Evolutionary conservation across 176 grass and related monocot species (phyloP).

Genomic region (Juncus inflexus): DNA sequence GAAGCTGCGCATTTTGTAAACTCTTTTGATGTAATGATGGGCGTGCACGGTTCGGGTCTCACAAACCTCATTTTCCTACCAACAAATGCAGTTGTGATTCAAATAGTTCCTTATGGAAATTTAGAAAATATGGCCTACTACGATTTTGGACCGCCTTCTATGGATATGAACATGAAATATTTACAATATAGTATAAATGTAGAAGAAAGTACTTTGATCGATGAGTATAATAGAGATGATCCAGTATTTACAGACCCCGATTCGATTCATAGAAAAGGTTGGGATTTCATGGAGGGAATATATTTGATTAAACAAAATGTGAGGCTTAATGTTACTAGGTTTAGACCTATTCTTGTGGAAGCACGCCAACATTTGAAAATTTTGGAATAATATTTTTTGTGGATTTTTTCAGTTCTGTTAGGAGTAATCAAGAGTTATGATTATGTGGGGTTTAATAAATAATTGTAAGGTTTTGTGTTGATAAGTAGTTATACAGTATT

Average conservation of each 20-base stretch:
- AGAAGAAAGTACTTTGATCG: slow-evolving; percentile 51
- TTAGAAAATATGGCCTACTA: slow-evolving; percentile 39
- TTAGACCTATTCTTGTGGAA: slow-evolving; percentile 25
- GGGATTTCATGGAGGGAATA: slow-evolving; percentile 34
- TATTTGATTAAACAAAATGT: slow-evolving; percentile 67
- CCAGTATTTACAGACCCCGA: slow-evolving; percentile 44
- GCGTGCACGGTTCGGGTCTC: slow-evolving; percentile 56
- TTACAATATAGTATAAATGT: slow-evolving; percentile 59
- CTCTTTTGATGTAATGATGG: slow-evolving; percentile 60
- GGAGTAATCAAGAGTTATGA: too few species aligned
- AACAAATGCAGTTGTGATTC: slow-evolving; percentile 45
- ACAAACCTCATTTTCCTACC: slow-evolving; percentile 62
- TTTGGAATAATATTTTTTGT: background rate
- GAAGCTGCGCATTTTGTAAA: slow-evolving; percentile 46
- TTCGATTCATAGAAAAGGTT: slow-evolving; percentile 53
- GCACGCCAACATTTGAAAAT: slow-evolving; percentile 1
- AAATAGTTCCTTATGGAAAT: slow-evolving; percentile 52
- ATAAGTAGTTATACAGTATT: too few species aligned
- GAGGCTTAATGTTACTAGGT: slow-evolving; percentile 37
- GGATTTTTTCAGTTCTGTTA: background rate
- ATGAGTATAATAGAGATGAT: slow-evolving; percentile 41
- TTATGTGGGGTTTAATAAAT: too few species aligned
- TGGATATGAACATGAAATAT: slow-evolving; percentile 46
- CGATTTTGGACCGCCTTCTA: slow-evolving; percentile 44
- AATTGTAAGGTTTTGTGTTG: too few species aligned